A percentile compares a stretch with the other conserved stretches of the same genome.
Conservation (phyloP, 2,329 filamentous ascomycete genomes). For the Pseudocercospora vitis region DNA sequence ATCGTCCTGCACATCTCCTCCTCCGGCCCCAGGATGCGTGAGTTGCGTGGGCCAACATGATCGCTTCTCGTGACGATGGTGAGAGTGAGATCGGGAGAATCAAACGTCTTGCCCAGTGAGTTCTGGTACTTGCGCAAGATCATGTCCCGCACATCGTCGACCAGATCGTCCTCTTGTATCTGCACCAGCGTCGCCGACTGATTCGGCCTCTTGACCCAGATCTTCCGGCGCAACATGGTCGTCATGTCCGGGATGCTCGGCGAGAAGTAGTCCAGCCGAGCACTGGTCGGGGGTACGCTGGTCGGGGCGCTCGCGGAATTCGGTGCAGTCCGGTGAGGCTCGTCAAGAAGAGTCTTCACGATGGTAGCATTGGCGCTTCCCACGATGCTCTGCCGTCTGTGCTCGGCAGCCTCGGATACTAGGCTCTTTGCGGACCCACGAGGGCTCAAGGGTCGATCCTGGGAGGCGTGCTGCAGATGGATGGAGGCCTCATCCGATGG, state of each 20-base stretch:
- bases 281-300: slow-evolving; percentile 11
- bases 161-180: slow-evolving; percentile 82
- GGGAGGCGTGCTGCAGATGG: neutral
- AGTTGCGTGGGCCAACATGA: slow-evolving; percentile 40
- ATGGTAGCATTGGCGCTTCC: slow-evolving; percentile 43
- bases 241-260: slow-evolving; percentile 26
- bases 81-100: slow-evolving; percentile 83
- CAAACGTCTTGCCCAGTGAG: slow-evolving; percentile 82
- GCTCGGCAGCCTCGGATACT: neutral
- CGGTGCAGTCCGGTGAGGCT: slow-evolving; percentile 37
- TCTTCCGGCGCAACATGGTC: slow-evolving; percentile 64
- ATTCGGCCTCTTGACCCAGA: slow-evolving; percentile 89
- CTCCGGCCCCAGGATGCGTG: slow-evolving; percentile 78
- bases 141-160: slow-evolving; percentile 91
- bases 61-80: slow-evolving; percentile 67
- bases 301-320: slow-evolving; percentile 8
- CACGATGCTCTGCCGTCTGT: slow-evolving; percentile 42
- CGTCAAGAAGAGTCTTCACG: slow-evolving; percentile 56
- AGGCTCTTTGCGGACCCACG: neutral
- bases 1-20: slow-evolving; percentile 77
- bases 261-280: slow-evolving; percentile 36
- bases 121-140: slow-evolving; percentile 93
- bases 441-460: neutral
- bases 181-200: slow-evolving; percentile 85
- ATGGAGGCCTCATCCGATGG: slow-evolving; percentile 9